Percentiles rank a stretch among this genome's conserved stretches.
These are phyloP conservation scores for Serendipita sp. DNA, from an alignment of 768 basidiomycete species.

Conservation along the genomic window DNA sequence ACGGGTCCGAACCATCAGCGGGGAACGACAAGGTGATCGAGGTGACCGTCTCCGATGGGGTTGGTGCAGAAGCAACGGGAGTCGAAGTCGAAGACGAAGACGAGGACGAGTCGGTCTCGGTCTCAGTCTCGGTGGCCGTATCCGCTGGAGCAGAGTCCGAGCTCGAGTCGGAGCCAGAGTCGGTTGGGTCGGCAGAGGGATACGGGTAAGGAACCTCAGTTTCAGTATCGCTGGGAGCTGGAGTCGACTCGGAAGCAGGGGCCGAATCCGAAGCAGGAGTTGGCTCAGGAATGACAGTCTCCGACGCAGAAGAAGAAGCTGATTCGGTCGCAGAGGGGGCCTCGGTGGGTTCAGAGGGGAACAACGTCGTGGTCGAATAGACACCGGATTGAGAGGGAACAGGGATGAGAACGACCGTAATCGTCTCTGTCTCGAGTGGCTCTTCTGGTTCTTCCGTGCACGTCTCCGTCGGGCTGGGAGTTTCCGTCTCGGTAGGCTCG, in stretches of 20 bases:
- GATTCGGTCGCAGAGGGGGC: neutral
- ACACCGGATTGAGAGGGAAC: neutral
- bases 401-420: neutral
- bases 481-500: neutral
- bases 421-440: neutral
- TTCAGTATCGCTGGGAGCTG: neutral
- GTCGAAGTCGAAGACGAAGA: neutral
- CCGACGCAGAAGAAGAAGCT: neutral
- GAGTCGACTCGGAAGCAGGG: neutral
- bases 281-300: neutral
- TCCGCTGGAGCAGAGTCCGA: neutral
- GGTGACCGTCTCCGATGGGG: neutral
- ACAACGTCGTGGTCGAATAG: neutral
- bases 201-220: neutral
- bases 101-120: neutral
- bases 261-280: neutral
- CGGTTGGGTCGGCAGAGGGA: neutral
- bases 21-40: neutral
- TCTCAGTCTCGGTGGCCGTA: neutral
- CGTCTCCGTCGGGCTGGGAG: neutral
- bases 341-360: neutral
- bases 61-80: neutral
- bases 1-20: neutral
- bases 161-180: neutral
- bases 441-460: neutral